Conservation (phyloP, 495 filamentous ascomycete genomes). For the Cairneyella variabilis region DNA sequence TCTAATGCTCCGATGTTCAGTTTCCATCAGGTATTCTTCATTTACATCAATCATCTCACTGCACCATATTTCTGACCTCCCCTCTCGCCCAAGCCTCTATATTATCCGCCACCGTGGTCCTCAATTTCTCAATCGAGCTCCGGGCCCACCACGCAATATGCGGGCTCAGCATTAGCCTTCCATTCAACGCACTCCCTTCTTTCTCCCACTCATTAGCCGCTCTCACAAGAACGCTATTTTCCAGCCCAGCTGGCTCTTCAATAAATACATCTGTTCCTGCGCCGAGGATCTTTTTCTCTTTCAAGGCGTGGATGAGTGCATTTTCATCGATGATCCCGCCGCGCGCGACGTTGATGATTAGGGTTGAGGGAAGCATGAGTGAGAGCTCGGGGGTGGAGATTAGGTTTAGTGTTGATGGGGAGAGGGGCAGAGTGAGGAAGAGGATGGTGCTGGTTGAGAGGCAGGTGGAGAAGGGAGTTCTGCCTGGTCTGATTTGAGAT, state of each 20-base stretch:
- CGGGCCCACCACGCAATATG: slow-evolving; percentile 26
- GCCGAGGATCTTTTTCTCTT: slow-evolving; percentile 41
- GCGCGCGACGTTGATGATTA: slow-evolving; percentile 54
- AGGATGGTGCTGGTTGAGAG: slow-evolving; percentile 44
- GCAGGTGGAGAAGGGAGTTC: neutral
- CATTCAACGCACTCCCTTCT: slow-evolving; percentile 5
- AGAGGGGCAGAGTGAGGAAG: slow-evolving; percentile 43
- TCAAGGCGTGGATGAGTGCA: slow-evolving; percentile 44
- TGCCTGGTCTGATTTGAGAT: slow-evolving; percentile 24
- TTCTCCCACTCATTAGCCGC: slow-evolving; percentile 8
- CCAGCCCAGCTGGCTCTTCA: slow-evolving; percentile 42
- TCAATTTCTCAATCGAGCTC: slow-evolving; percentile 23
- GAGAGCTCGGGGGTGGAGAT: slow-evolving; percentile 43
- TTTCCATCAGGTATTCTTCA: no score
- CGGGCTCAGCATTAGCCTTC: slow-evolving; percentile 21
- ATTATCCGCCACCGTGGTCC: slow-evolving; percentile 16
- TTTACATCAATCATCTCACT: no score
- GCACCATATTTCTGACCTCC: slow-evolving; percentile 12
- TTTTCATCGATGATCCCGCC: slow-evolving; percentile 56
- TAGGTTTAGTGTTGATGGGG: slow-evolving; percentile 39
- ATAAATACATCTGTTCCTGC: slow-evolving; percentile 52
- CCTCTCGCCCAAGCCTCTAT: slow-evolving; percentile 23
- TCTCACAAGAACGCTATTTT: slow-evolving; percentile 17
- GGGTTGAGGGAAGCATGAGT: slow-evolving; percentile 41
- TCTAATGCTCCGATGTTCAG: neutral